Conservation (phyloP, 140 eudicot species). For the Cichorium intybus region DNA sequence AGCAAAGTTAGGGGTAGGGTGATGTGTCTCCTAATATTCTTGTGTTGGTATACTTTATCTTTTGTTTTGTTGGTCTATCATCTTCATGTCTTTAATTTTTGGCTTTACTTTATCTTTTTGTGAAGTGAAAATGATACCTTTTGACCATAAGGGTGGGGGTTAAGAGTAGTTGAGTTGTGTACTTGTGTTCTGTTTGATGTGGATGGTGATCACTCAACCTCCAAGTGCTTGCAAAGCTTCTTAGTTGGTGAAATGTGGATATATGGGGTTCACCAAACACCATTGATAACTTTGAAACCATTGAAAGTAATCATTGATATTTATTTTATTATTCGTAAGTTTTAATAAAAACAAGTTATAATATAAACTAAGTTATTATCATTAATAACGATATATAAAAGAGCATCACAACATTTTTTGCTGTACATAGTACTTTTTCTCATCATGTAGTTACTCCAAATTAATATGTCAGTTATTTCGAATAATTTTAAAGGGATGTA, state of each 20-base stretch:
- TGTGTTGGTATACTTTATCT: constrained; percentile 33
- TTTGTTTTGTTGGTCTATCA: constrained; percentile 27
- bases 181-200: not conserved
- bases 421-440: not conserved
- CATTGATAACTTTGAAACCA: constrained; percentile 19
- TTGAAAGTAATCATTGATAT: constrained; percentile 6
- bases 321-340: not conserved
- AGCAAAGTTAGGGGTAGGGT: constrained; percentile 34
- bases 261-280: constrained; percentile 37
- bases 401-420: not conserved
- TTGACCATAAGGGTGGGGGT: constrained; percentile 27
- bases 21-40: constrained; percentile 38
- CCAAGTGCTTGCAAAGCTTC: constrained; percentile 21
- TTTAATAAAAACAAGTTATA: not conserved
- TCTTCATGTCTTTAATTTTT: constrained; percentile 32
- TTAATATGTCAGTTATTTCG: not conserved
- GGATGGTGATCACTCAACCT: constrained; percentile 35
- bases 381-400: too few species aligned
- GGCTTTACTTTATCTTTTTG: constrained; percentile 35
- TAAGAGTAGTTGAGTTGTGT: constrained; percentile 40
- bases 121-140: constrained; percentile 36
- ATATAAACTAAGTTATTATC: not conserved
- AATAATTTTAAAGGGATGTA: not conserved
- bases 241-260: constrained; percentile 41
- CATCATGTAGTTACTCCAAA: not conserved